Evolutionary conservation across 2,329 filamentous ascomycete species (phyloP), one percentile per base, ranked within the genome.

Genomic region (Microdochium nivale): DNA sequence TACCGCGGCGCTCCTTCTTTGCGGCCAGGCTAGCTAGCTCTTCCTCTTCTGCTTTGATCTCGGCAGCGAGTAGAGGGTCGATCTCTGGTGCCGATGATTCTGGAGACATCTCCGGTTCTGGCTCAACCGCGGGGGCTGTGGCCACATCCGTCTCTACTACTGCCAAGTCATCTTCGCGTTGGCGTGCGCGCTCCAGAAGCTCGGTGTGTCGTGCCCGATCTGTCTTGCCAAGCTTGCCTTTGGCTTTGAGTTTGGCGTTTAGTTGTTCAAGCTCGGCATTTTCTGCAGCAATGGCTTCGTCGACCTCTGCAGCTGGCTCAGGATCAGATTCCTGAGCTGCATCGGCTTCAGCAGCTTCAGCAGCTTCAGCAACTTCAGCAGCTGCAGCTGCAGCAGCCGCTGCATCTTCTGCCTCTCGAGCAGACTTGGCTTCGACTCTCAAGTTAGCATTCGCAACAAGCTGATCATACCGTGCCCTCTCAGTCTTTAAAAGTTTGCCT

Each of bases 1-100:
- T 77, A 51, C 66, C 65, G 48, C 75, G 80, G 56, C 73, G 75
- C 1, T 68, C 67, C 57, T 76, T 79, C 59, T 78, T 80, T 23
- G 69, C 67, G 43, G 71, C 73, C 4, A 76, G 63, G 3, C 62
- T 59, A 16, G 63, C 68, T 14, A 75, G 62, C 53, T 76, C 69
- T 3, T 3, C 19, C 23, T 44, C 40, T 23, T 35, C 25, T 10
- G 46, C 46, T 11, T 63, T 61, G 52, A 73, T 67, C 49, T 71
- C 59, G n/a, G 46, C 46, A 3, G 25, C 24, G 4, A 27, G 13
- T 5, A 14, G 9, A 3, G 46, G 46, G 14, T 47, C 46, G 16
- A 47, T 30, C n/a, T 44, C 52, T 47, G 16, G 49, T 25, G 19
- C 14, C 5, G 23, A 8, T 23, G 46, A 24, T 27, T 49, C 48